Percentiles rank a stretch among this genome's conserved stretches.
Conservation (phyloP, 1,139 yeast genomes). For the Yamadazyma aaseri region DNA sequence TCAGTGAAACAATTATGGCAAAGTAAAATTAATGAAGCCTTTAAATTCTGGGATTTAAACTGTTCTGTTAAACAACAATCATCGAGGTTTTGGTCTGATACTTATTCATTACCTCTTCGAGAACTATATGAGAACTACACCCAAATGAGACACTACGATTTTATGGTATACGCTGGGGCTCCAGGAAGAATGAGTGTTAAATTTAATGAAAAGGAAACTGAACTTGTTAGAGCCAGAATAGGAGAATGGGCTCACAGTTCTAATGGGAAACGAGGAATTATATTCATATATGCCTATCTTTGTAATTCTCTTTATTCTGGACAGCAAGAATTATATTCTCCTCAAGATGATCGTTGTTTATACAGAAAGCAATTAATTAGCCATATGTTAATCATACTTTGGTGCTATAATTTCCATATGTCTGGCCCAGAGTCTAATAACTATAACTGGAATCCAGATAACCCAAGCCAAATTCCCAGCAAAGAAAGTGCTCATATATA, state of each 20-base stretch:
- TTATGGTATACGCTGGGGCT: constrained; percentile 73
- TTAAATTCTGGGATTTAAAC: constrained; percentile 37
- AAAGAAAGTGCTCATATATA: constrained; percentile 42
- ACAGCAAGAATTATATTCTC: constrained; percentile 36
- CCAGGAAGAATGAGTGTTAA: constrained; percentile 74
- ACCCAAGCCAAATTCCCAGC: constrained; percentile 11
- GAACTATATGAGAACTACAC: constrained; percentile 19
- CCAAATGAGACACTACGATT: constrained; percentile 54
- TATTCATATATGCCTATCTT: constrained; percentile 56
- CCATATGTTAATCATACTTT: constrained; percentile 39
- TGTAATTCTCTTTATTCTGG: constrained; percentile 47
- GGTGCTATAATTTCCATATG: constrained; percentile 46
- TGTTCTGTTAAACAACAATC: constrained; percentile 11
- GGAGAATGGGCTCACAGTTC: constrained; percentile 42
- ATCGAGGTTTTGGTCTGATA: constrained; percentile 10
- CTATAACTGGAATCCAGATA: constrained; percentile 6
- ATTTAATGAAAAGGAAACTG: constrained; percentile 51
- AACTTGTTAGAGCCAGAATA: constrained; percentile 46
- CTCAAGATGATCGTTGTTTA: constrained; percentile 50
- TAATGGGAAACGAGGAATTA: constrained; percentile 20
- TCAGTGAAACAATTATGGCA: constrained; percentile 72
- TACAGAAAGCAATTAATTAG: constrained; percentile 41
- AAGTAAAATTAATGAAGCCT: constrained; percentile 59
- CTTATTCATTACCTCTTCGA: constrained; percentile 17
- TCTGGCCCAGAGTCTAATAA: constrained; percentile 38